Evolutionary conservation across 768 basidiomycete species (phyloP), one percentile per base, ranked within the genome.

Genomic region (Hericium erinaceus): DNA sequence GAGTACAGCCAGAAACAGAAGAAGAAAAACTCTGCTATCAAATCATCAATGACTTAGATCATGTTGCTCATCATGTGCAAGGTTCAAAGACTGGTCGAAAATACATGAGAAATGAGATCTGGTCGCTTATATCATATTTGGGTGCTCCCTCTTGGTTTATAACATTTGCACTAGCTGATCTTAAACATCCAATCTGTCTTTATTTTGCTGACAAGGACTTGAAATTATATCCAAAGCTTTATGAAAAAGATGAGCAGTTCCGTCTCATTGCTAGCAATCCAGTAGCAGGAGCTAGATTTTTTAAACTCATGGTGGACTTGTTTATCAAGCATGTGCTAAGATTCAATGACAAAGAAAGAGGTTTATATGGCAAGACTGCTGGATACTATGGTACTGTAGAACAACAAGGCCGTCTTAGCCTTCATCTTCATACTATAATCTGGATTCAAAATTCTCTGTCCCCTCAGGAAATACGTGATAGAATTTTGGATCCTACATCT

Each of bases 371-470:
- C 5, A 24, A 62, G 3, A 64, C 61, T 4, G 24, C 57, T 11
- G 57, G 50, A 16, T 65, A 62, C 33, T 67, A 65, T 57, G 66
- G 64, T 2, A 66, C 61, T 9, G 66, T 64, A 0, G 59, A 65
- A 64, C 66, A 13, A 33, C 28, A 33, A 33, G 28, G 28, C 8
- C 28, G 28, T 33, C 28, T 33, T 5, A 33, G 28, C 28, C 55
- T 67, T 24, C 65, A 67, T 56, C 28, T 64, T 2, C 66, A 67
- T 52, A 11, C 59, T n/a, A 37, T 64, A 16, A n/a, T 64, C 22
- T 64, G 58, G 61, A 56, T 66, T 7, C 18, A 55, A 16, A 48
- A 52, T 7, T 48, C 55, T 6, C 39, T 55, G 5, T 51, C 52
- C 3, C 63, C 64, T 16, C 63, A 64, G 55, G 41, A 62, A 38